These are phyloP conservation scores for Pseudopithomyces maydicus DNA, from an alignment of 2,329 filamentous ascomycete species.

Conservation along the genomic window DNA sequence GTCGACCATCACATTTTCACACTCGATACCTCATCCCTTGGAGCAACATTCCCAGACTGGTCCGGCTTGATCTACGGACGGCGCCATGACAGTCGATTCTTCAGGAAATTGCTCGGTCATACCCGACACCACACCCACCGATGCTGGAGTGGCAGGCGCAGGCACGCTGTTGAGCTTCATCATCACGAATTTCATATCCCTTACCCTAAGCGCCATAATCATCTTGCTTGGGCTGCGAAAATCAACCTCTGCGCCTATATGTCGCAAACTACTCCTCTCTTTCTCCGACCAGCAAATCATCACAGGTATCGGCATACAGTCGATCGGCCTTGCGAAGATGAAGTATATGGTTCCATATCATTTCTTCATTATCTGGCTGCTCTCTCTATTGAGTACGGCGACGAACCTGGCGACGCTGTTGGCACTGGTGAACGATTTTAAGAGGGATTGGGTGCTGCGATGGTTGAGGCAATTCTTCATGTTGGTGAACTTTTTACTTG, in stretches of 20 bases:
- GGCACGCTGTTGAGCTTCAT: conserved; percentile 70
- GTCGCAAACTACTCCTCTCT: conserved; percentile 67
- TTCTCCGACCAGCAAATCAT: conserved; percentile 73
- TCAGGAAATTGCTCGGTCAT: conserved; percentile 49
- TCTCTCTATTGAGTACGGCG: conserved; percentile 67
- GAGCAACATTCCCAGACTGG: neutral
- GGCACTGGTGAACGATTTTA: conserved; percentile 69
- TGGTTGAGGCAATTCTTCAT: conserved; percentile 71
- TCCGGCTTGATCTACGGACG: neutral
- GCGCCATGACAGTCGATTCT: conserved; percentile 18
- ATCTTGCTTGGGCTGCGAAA: conserved; percentile 60
- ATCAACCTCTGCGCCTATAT: conserved; percentile 56
- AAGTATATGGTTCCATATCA: conserved; percentile 67
- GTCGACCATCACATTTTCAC: no score
- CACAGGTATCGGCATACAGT: conserved; percentile 71
- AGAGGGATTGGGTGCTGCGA: conserved; percentile 68
- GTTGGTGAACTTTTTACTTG: conserved; percentile 67
- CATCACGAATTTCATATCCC: conserved; percentile 64
- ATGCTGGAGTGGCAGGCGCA: conserved; percentile 63
- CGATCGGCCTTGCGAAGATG: conserved; percentile 65
- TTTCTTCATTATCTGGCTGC: conserved; percentile 74
- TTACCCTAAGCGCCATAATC: conserved; percentile 61
- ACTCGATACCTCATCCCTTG: neutral
- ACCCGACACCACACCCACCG: conserved; percentile 53
- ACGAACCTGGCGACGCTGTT: conserved; percentile 69